A percentile compares a stretch with the other conserved stretches of the same genome.
Conservation (phyloP, 140 eudicot species). For the Senecio squalidus region DNA sequence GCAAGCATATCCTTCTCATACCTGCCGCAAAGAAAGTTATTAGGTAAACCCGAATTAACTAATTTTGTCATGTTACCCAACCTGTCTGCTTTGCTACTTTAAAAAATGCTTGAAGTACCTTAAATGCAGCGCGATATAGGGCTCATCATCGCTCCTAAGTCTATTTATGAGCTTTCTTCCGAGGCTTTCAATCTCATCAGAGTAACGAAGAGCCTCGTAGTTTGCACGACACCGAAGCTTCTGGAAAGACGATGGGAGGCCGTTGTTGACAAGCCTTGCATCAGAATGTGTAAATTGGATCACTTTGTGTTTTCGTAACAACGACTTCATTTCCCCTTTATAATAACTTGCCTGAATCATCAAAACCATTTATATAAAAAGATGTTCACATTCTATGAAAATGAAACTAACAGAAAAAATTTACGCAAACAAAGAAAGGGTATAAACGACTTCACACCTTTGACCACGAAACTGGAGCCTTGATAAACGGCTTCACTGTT, state of each 20-base stretch:
- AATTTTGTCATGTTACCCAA: background rate
- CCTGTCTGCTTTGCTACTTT: background rate
- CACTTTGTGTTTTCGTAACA: constrained; percentile 72
- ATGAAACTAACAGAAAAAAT: background rate
- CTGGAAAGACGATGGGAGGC: constrained; percentile 58
- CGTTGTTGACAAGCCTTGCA: constrained; percentile 88
- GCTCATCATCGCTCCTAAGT: constrained; percentile 55
- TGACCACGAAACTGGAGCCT: constrained; percentile 96
- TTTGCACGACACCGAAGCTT: constrained; percentile 82
- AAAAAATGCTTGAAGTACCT: constrained; percentile 41
- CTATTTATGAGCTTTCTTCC: constrained; percentile 57
- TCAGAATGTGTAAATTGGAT: constrained; percentile 77
- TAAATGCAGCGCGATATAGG: constrained; percentile 82
- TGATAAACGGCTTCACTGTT: constrained; percentile 39
- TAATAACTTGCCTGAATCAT: constrained; percentile 70
- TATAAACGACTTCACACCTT: constrained; percentile 34
- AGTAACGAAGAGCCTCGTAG: constrained; percentile 70
- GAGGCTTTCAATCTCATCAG: constrained; percentile 72
- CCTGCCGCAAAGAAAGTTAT: constrained; percentile 24
- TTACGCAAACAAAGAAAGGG: background rate
- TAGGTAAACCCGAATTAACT: background rate
- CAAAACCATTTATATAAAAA: background rate
- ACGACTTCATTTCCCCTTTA: constrained; percentile 61
- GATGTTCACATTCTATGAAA: background rate
- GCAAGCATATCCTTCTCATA: constrained; percentile 98